Conservation (phyloP, 257 asterid genomes). For the Nicotiana tabacum region DNA sequence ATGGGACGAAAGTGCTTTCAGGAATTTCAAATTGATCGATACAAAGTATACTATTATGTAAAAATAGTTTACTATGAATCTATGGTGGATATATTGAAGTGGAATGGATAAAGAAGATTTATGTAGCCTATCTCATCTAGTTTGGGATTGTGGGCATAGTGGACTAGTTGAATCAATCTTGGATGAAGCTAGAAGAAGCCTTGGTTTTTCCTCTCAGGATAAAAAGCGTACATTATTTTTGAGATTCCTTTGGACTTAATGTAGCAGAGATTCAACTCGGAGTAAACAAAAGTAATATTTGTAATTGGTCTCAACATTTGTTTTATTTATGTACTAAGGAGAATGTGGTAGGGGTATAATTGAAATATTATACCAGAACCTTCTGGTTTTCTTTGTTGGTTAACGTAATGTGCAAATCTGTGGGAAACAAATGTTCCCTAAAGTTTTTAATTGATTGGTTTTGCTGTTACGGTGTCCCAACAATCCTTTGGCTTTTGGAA, state of each 20-base stretch:
- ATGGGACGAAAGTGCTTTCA: neutral
- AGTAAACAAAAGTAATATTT: too few relatives aligned
- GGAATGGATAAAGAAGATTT: neutral
- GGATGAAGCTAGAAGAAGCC: neutral
- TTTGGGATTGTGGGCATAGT: neutral
- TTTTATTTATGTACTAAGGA: neutral
- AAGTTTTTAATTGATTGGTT: neutral
- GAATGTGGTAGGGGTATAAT: neutral
- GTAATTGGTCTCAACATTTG: neutral
- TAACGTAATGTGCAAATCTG: neutral
- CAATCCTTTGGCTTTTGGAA: neutral
- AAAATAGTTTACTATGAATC: neutral
- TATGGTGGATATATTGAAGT: neutral
- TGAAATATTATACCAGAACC: neutral
- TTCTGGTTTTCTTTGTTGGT: neutral
- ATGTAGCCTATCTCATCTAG: neutral
- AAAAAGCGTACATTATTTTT: neutral
- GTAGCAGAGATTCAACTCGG: neutral
- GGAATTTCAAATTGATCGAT: neutral
- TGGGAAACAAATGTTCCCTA: neutral
- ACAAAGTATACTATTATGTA: neutral
- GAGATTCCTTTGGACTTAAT: neutral
- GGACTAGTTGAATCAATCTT: neutral
- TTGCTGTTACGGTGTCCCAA: neutral
- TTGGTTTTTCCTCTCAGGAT: neutral